A percentile compares a stretch with the other conserved stretches of the same genome.
Conservation (phyloP, 2,329 filamentous ascomycete species). For the Ophiocordyceps sinensis region DNA sequence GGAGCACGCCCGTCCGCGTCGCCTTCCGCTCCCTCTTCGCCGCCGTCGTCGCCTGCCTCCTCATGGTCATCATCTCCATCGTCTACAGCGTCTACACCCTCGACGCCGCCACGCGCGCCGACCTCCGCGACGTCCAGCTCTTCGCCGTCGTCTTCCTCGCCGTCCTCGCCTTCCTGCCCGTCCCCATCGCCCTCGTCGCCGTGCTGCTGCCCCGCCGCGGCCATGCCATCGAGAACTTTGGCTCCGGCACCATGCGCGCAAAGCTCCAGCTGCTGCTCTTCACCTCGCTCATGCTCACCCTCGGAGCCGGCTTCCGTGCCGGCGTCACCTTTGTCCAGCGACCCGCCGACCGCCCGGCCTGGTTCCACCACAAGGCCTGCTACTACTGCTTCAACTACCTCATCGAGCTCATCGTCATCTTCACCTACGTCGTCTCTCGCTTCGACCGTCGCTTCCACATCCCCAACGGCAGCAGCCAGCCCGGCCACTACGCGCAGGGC, state of each 20-base stretch:
- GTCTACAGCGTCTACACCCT: slow-evolving; percentile 56
- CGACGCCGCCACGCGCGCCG: slow-evolving; percentile 27
- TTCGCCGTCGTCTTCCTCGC: slow-evolving; percentile 49
- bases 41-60: slow-evolving; percentile 41
- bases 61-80: slow-evolving; percentile 50
- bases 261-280: slow-evolving; percentile 53
- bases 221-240: slow-evolving; percentile 33
- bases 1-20: slow-evolving; percentile 38
- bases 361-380: slow-evolving; percentile 55
- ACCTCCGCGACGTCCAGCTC: slow-evolving; percentile 51
- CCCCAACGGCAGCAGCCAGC: slow-evolving; percentile 50
- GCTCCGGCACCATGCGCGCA: slow-evolving; percentile 47
- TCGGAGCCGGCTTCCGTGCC: slow-evolving; percentile 57
- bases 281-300: slow-evolving; percentile 42
- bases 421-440: slow-evolving; percentile 48
- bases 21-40: slow-evolving; percentile 44
- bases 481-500: slow-evolving; percentile 31
- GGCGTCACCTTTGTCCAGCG: slow-evolving; percentile 40
- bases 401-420: slow-evolving; percentile 58
- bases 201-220: slow-evolving; percentile 29
- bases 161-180: slow-evolving; percentile 42
- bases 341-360: slow-evolving; percentile 40
- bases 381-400: slow-evolving; percentile 73
- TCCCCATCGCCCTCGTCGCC: slow-evolving; percentile 38
- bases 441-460: slow-evolving; percentile 66